Conservation (phyloP, 176 grass and related monocot species). For the Dendrocalamus sinicus region DNA sequence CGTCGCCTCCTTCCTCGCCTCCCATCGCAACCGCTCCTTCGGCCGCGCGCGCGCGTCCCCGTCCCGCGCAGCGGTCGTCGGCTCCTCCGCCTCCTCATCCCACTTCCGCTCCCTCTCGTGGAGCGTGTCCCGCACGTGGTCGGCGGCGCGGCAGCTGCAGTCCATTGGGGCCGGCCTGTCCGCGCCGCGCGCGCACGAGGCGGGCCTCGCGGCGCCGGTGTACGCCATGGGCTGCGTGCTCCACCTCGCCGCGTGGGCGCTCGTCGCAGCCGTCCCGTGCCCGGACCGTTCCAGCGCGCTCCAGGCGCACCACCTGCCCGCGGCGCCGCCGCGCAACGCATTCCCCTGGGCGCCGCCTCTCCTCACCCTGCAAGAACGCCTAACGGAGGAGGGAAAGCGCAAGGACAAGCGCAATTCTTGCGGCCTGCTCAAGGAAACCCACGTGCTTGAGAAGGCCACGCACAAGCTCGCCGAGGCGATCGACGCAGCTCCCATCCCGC, state of each 20-base stretch:
- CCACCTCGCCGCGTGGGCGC: constrained; percentile 71
- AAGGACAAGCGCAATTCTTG: constrained; percentile 75
- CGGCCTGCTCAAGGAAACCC: constrained; percentile 84
- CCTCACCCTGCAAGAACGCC: constrained; percentile 76
- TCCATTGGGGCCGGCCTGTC: constrained; percentile 70
- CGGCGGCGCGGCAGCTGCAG: constrained; percentile 82
- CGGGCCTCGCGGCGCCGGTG: constrained; percentile 68
- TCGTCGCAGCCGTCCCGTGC: constrained; percentile 86
- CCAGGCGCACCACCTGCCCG: constrained; percentile 58
- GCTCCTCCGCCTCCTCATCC: constrained; percentile 40
- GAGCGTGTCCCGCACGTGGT: constrained; percentile 94
- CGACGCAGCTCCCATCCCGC: constrained; percentile 55
- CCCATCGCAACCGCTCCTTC: constrained; percentile 90
- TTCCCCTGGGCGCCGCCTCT: constrained; percentile 81
- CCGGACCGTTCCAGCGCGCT: constrained; percentile 77
- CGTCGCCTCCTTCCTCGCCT: constrained; percentile 55
- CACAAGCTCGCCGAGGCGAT: constrained; percentile 73
- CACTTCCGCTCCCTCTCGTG: constrained; percentile 94
- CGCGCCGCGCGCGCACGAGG: constrained; percentile 77
- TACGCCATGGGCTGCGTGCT: constrained; percentile 93
- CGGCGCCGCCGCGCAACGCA: constrained; percentile 55
- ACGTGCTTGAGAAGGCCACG: constrained; percentile 63
- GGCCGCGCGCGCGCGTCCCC: constrained; percentile 61
- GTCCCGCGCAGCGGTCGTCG: constrained; percentile 32
- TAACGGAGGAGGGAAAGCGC: constrained; percentile 82